A percentile compares a stretch with the other conserved stretches of the same genome.
Conservation (phyloP, 2,329 filamentous ascomycete genomes). For the Aspergillus unguis region DNA sequence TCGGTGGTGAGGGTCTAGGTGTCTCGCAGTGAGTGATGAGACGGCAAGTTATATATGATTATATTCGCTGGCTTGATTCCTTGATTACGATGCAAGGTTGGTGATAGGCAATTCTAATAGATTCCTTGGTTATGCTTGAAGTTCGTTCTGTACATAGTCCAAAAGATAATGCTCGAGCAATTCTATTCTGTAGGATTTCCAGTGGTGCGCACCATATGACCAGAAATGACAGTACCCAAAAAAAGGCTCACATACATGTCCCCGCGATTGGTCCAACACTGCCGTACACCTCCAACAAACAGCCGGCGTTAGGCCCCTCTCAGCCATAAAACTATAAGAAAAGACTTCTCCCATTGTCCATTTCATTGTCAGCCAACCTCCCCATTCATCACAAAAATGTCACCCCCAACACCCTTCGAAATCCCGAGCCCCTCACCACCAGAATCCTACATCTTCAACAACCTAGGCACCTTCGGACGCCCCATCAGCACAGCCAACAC, state of each 20-base stretch:
- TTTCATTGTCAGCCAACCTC: background rate
- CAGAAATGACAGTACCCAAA: too few species aligned
- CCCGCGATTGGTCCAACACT: too few species aligned
- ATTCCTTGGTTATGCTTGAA: conserved; percentile 1
- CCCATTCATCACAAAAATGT: background rate
- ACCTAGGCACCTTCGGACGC: conserved; percentile 36
- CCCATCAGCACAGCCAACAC: conserved; percentile 24
- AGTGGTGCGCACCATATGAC: too few species aligned
- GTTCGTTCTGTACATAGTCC: conserved; percentile 4
- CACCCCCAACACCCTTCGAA: background rate
- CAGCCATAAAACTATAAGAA: too few species aligned
- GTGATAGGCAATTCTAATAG: conserved; percentile 4
- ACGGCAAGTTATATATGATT: background rate
- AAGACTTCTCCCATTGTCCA: too few species aligned
- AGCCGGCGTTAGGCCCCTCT: too few species aligned
- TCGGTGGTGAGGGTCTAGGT: conserved; percentile 41
- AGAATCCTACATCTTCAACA: conserved; percentile 18
- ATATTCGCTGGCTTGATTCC: background rate
- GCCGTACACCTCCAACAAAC: too few species aligned
- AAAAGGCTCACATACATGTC: too few species aligned
- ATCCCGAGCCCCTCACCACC: background rate
- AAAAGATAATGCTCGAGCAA: conserved; percentile 1
- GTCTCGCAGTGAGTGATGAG: conserved; percentile 13
- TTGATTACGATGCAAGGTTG: background rate
- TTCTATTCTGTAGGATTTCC: background rate